phyloP scores from a whole-genome alignment of 2,329 filamentous ascomycete genomes.

The Clarireedia sp. region DNA sequence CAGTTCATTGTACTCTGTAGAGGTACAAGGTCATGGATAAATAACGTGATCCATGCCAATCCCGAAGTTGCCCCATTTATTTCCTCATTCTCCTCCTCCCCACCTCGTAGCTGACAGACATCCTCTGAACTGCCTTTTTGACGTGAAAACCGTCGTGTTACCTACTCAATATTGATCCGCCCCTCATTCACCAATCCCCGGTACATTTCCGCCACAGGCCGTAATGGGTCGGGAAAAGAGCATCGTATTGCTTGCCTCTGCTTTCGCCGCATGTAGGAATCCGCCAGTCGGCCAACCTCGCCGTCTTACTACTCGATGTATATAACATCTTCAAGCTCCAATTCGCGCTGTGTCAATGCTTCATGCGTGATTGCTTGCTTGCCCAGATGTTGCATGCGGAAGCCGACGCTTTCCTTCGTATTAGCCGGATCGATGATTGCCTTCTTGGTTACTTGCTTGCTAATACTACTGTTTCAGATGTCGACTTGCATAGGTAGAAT shows the following conservation, averaged over 20 bases:
- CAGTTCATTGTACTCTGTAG: not conserved
- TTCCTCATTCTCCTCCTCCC: no score
- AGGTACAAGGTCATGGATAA: not conserved
- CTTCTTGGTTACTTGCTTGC: slow-evolving; percentile 1
- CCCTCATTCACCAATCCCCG: not conserved
- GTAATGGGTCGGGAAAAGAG: no score
- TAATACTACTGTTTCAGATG: slow-evolving; percentile 4
- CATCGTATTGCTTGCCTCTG: not conserved
- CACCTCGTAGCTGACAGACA: no score
- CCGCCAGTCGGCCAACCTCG: not conserved
- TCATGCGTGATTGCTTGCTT: not conserved
- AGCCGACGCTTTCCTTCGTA: not conserved
- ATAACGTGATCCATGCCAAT: no score
- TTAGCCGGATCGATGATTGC: not conserved
- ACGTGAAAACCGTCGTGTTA: no score
- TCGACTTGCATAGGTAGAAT: not conserved
- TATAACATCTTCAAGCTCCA: not conserved
- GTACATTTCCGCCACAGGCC: no score
- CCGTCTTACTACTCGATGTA: not conserved
- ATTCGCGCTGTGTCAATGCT: not conserved
- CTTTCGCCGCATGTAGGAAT: not conserved
- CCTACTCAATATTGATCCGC: not conserved
- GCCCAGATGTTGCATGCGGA: not conserved
- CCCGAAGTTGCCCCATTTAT: no score
- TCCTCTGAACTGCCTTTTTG: no score